Percentiles rank a stretch among this genome's conserved stretches.
Conservation (phyloP, 257 asterid species). For the Penstemon barbatus region DNA sequence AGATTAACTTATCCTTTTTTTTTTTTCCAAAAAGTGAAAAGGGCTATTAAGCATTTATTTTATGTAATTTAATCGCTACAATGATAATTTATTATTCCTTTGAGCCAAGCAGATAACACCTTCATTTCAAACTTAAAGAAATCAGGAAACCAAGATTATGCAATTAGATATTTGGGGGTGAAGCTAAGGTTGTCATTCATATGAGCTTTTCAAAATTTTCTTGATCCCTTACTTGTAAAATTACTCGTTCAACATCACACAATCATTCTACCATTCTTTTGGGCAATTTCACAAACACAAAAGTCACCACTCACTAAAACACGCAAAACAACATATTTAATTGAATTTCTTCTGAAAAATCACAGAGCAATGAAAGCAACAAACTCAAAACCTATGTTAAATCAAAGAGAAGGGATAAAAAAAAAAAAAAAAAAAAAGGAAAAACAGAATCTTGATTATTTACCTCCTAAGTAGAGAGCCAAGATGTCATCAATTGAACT, state of each 20-base stretch:
- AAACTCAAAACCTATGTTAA: background rate
- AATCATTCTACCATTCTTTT: background rate
- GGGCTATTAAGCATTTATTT: background rate
- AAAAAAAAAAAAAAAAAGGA: background rate
- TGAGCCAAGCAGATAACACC: background rate
- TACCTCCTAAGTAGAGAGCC: conserved; percentile 35
- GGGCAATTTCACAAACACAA: conserved; percentile 16
- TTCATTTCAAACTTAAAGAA: background rate
- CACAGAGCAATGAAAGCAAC: conserved; percentile 16
- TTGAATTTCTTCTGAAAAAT: background rate
- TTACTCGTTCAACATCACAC: background rate
- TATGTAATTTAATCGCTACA: background rate
- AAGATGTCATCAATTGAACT: conserved; percentile 31
- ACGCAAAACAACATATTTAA: background rate
- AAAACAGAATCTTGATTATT: conserved; percentile 31
- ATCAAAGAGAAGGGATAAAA: background rate
- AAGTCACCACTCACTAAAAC: background rate
- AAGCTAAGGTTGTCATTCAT: background rate
- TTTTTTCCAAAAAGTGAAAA: background rate
- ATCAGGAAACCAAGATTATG: conserved; percentile 1
- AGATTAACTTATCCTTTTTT: background rate
- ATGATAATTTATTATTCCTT: background rate
- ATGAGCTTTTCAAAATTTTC: background rate
- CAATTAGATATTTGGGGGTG: background rate
- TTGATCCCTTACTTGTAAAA: background rate